phyloP scores from a whole-genome alignment of 2,329 filamentous ascomycete genomes.

The Trematosphaeria pertusa region DNA sequence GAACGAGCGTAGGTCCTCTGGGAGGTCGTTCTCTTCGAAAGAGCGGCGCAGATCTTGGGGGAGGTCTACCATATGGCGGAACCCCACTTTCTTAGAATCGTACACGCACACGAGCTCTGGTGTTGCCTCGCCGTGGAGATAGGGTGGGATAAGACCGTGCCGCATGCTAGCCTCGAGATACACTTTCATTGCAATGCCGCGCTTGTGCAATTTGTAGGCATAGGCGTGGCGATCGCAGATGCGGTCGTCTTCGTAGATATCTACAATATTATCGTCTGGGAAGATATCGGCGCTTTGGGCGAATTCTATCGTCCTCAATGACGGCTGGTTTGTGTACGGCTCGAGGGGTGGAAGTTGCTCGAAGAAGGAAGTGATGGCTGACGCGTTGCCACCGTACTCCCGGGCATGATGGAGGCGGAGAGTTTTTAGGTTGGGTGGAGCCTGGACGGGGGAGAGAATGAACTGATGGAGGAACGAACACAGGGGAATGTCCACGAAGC shows the following conservation, averaged over 20 bases:
- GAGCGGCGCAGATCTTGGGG: too few species aligned
- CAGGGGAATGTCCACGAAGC: conserved; percentile 36
- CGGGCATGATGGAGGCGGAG: conserved; percentile 33
- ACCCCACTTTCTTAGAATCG: conserved; percentile 55
- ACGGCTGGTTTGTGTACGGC: conserved; percentile 32
- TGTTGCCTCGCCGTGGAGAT: conserved; percentile 35
- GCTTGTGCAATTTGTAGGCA: conserved; percentile 33
- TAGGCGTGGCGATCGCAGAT: conserved; percentile 35
- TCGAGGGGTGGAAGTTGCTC: conserved; percentile 34
- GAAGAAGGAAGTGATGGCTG: too few species aligned
- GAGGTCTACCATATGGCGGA: too few species aligned
- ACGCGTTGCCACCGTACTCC: background rate
- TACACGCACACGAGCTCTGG: conserved; percentile 36
- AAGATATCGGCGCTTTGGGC: conserved; percentile 36
- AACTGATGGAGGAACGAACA: conserved; percentile 40
- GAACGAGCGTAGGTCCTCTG: too few species aligned
- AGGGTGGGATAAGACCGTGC: conserved; percentile 37
- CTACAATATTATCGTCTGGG: too few species aligned
- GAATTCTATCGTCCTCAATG: conserved; percentile 37
- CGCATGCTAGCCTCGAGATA: conserved; percentile 32
- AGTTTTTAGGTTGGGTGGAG: conserved; percentile 37
- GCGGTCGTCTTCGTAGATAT: conserved; percentile 31
- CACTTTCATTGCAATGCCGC: conserved; percentile 36
- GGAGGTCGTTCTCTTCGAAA: too few species aligned
- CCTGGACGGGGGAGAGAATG: conserved; percentile 32